Evolutionary conservation across 148 eudicot genomes (phyloP), one percentile per base, ranked within the genome.

Genomic region (Rhododendron simsii): DNA sequence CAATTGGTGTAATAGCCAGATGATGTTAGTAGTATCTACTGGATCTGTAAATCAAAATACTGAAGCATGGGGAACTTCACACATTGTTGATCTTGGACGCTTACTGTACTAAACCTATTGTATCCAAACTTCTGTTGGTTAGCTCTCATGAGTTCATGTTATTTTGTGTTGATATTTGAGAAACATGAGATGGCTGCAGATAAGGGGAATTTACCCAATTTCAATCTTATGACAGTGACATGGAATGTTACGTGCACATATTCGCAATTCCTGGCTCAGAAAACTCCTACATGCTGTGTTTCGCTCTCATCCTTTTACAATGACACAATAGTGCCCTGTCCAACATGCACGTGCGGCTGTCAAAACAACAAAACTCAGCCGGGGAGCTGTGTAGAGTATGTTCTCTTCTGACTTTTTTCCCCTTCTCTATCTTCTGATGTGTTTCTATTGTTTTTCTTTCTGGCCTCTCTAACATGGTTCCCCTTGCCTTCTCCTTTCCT

Each of bases 231-330:
- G 84, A 65, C 94, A 93, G 95, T 93, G 95, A 92, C 95, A n/a
- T 93, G 95, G 95, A 92, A 92, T 73, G 90, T 93, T 84, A 93
- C 92, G 3, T 93, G 95, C 83, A 92, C 93, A 18, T 93, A 93
- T 78, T 93, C 95, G 7, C 93, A 92, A 59, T 93, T 93, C 67
- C 80, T 93, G 84, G 91, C 92, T 80, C 92, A 88, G 84, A 91
- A 91, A 86, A 90, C 92, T 85, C 95, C 93, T 0, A 81, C 91
- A 44, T 93, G 95, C 55, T 93, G 95, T 59, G 95, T 93, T 12
- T 91, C 95, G 5, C 90, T 93, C 33, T 93, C 95, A 13, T 90
- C 95, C 39, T 93, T 93, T 84, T 93, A 93, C 85, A 93, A 91
- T 51, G 91, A 91, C 80, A 93, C 95, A 20, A 91, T 93, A 57